phyloP scores from a whole-genome alignment of 164 flowering plant genomes.

The Vitis cinerea region DNA sequence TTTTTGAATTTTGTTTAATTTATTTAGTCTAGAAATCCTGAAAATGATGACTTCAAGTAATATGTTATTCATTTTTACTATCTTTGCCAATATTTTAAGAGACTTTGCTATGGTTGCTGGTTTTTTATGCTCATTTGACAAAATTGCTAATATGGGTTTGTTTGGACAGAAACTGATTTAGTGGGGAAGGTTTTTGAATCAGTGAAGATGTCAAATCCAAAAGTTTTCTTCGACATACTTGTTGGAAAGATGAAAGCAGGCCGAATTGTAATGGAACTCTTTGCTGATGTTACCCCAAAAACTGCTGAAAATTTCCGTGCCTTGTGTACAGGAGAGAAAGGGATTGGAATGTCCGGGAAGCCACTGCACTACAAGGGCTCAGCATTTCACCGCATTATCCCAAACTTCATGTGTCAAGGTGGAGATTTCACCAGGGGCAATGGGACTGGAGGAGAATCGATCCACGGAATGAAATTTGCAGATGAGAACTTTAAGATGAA shows the following conservation, averaged over 20 bases:
- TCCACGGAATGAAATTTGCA: slow-evolving; percentile 60
- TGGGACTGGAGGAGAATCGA: slow-evolving; percentile 84
- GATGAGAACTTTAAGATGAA: slow-evolving; percentile 78
- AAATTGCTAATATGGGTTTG: background rate
- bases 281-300: slow-evolving; percentile 52
- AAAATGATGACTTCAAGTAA: too few relatives aligned
- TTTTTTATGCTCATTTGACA: background rate
- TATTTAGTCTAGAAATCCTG: too few relatives aligned
- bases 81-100: background rate
- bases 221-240: slow-evolving; percentile 67
- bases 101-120: background rate
- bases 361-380: slow-evolving; percentile 77
- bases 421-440: slow-evolving; percentile 83
- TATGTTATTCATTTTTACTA: too few relatives aligned
- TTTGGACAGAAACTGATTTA: background rate
- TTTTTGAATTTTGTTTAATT: too few relatives aligned
- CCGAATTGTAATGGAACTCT: slow-evolving; percentile 56
- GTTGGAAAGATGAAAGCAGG: slow-evolving; percentile 55
- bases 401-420: slow-evolving; percentile 80
- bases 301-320: slow-evolving; percentile 74
- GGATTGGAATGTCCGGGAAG: slow-evolving; percentile 61
- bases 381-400: slow-evolving; percentile 71
- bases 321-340: slow-evolving; percentile 87
- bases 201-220: slow-evolving; percentile 50
- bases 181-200: background rate